Evolutionary conservation across 208 protist genomes (phyloP), one percentile per base, ranked within the genome.

Genomic region (Porcisia deanei): DNA sequence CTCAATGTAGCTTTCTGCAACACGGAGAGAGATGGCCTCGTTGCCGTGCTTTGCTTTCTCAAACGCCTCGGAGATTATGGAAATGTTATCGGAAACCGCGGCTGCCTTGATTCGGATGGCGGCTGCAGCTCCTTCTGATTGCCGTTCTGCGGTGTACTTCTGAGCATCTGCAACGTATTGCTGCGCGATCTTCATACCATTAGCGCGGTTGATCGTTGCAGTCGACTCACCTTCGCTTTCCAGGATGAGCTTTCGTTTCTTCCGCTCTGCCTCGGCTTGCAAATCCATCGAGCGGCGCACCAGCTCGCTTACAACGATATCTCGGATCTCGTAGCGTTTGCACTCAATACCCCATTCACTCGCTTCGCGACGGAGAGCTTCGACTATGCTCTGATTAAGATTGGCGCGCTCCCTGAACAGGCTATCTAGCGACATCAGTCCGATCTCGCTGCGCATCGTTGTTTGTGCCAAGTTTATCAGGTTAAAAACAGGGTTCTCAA

Each of bases 211-310:
- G 45, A 94, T 86, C 41, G 89, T 87, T 41, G 96, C 93, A 4
- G 89, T 85, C 4, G 91, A 88, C 71, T 95, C 88, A 74, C 96
- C 98, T 79, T 99, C 97, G 39, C 94, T 98, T 71, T 99, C 96
- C 20, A 99, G 84, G 81, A 99, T 86, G 39, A 91, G 80, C 68
- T 98, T 98, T 37, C 98, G 86, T 86, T 98, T 99, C n/a, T 92
- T 89, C 0, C 98, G 88, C 79, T 99, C 98, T 1, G 98, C 98
- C 61, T 98, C 93, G 10, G 98, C 97, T 82, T 99, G 96, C 60
- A 99, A 85, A 68, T 99, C 98, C 98, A 99, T 99, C 6, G 97
- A 97, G 16, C 92, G 92, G 39, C 97, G 90, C 16, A 99, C 96
- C 12, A 93, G 80, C 61, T 97, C 89, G 49, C 97, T 98, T 37